Evolutionary conservation across 805 yeast species (phyloP), one percentile per base, ranked within the genome.

Genomic region (Metschnikowia corniflorae): DNA sequence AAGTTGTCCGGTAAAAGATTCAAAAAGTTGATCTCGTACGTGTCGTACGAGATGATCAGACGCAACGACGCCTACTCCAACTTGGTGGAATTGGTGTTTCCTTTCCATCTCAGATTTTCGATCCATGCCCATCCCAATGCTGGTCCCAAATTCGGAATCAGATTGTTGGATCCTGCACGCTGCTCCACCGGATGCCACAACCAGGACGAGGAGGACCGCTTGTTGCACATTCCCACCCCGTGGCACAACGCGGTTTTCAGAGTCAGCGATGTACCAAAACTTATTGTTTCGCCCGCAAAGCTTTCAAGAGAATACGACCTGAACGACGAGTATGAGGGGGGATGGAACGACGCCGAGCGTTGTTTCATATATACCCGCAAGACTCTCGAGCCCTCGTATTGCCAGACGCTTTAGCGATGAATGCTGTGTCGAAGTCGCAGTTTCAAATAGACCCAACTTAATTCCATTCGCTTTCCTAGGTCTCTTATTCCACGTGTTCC

Each of bases 1-100:
- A 44, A 46, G 7, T 39, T 61, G 31, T 73, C 80, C 0, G 69
- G 64, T 35, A 75, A 73, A 54, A 61, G 62, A 33, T 71, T 67
- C 54, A 76, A 76, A 47, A 75, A 73, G 53, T 54, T 63, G 16
- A 70, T 73, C 14, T 63, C 80, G 2, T 67, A 65, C 40, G 73
- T 77, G 29, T 80, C 82, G 1, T 77, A 76, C 53, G 81, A 77
- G 50, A 78, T 78, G 82, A 78, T 78, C 42, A 35, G 55, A 44
- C 60, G 82, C 46, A 78, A 78, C 50, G 83, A 78, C 49, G 82
- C 83, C 1, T 77, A 78, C 51, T 77, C 82, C 7, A 78, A 78
- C 51, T 60, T 77, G 47, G 80, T 78, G 24, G 83, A 77, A 42
- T 55, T 77, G 39, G 52, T 76, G 24, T 76, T 78, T 40, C 83